Evolutionary conservation across 2,329 filamentous ascomycete genomes (phyloP), one percentile per base, ranked within the genome.

Genomic region (Ophiostoma ips): DNA sequence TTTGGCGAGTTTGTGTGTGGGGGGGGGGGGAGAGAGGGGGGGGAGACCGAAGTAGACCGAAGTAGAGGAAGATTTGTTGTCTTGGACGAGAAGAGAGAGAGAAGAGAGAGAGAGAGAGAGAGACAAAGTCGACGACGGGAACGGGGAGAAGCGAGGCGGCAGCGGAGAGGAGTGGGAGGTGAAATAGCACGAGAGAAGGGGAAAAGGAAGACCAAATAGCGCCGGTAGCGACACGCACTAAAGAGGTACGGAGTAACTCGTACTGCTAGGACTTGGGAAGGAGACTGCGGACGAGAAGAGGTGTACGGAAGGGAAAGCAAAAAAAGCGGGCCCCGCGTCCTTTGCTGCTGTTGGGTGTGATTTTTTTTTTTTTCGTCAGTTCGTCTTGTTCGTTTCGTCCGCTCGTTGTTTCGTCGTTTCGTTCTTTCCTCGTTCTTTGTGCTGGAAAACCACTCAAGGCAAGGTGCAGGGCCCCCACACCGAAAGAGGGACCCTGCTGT

Each of bases 171-270:
- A 41, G n/a, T n/a, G n/a, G 44, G 18, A 41, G 43, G 35, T 28
- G 49, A 50, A 41, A 36, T 45, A 46, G 18, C 13, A 44, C 34
- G 19, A 41, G 38, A 16, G 24, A 15, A 34, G 31, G 24, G 38
- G 19, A 40, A 49, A 49, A 12, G 44, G 38, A 44, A 43, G 21
- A 46, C 34, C 30, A 37, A 45, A 45, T 33, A 45, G 28, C 43
- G 51, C 31, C n/a, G 37, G 33, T 31, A 43, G 24, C 16, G 28
- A 12, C 37, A 24, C 49, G 38, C 28, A 50, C 36, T 28, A 49
- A 30, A 48, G 47, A 48, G 28, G n/a, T 16, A 24, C 7, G 30
- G 24, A 9, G 40, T 28, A 21, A 28, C 3, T 19, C 3, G 15
- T 28, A 28, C 24, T 28, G 5, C 24, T 24, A 40, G 37, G 37